Evolutionary conservation across 257 asterid genomes (phyloP).

Genomic region (Forsythia suspensa): DNA sequence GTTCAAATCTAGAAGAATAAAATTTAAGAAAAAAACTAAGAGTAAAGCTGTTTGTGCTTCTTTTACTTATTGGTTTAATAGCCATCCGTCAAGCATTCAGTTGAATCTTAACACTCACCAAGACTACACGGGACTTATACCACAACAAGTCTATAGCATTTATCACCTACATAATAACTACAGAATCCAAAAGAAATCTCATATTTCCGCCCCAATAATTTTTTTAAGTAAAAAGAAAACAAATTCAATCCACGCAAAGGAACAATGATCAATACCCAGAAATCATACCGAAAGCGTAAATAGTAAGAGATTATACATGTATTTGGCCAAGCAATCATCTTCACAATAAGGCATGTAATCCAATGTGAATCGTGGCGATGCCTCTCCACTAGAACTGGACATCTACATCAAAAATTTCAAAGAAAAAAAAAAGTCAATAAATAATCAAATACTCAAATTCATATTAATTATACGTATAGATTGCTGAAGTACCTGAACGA

Average conservation of each 20-base stretch:
- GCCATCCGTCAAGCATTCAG: neutral
- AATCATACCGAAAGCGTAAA: neutral
- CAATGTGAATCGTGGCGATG: conserved; percentile 54
- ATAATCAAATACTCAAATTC: neutral
- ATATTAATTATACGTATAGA: neutral
- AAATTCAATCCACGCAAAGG: neutral
- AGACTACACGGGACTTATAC: neutral
- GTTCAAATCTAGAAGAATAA: neutral
- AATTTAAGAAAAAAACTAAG: neutral
- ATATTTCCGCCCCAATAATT: neutral
- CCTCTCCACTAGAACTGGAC: conserved; percentile 39
- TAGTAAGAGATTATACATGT: conserved; percentile 56
- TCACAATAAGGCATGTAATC: conserved; percentile 46
- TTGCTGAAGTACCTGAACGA: conserved; percentile 59
- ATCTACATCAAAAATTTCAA: conserved; percentile 40
- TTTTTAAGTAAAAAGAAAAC: neutral
- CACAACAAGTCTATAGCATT: neutral
- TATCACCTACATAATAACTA: neutral
- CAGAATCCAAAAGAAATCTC: neutral
- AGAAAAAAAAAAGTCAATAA: neutral
- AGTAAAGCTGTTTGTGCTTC: neutral
- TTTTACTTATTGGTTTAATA: neutral
- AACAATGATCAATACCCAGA: neutral
- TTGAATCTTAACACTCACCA: neutral
- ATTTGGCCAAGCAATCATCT: conserved; percentile 64